phyloP scores from a whole-genome alignment of 163 green algal genomes.

The Scenedesmus sp. region DNA sequence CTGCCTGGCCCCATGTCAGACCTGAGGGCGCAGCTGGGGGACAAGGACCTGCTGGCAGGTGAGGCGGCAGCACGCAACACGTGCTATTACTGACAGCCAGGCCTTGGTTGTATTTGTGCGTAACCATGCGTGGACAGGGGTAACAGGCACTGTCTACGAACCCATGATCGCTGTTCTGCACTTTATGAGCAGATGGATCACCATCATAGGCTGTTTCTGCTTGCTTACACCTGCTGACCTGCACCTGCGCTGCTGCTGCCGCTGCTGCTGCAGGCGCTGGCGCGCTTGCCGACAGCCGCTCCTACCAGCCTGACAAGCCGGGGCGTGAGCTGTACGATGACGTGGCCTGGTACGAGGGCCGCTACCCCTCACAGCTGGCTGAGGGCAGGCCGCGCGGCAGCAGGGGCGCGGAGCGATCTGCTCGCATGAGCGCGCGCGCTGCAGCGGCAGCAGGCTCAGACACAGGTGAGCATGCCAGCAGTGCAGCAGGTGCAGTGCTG shows the following conservation, averaged over 20 bases:
- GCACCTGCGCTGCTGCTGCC: neutral
- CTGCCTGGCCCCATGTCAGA: constrained; percentile 44
- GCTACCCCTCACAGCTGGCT: constrained; percentile 46
- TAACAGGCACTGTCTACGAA: neutral
- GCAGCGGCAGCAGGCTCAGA: constrained; percentile 25
- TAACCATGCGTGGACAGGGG: neutral
- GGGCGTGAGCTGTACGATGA: constrained; percentile 50
- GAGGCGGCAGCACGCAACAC: neutral
- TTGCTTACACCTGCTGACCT: neutral
- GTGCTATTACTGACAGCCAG: neutral
- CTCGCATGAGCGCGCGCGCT: neutral
- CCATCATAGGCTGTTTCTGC: neutral
- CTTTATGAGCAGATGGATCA: neutral
- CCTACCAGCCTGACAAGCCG: constrained; percentile 30
- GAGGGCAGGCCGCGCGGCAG: neutral
- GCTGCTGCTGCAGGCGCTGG: constrained; percentile 25
- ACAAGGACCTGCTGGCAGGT: constrained; percentile 49
- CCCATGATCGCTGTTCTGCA: no score
- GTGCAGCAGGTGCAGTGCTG: neutral
- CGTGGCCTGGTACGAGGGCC: constrained; percentile 54
- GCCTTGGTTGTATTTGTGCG: neutral
- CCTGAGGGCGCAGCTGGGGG: constrained; percentile 31
- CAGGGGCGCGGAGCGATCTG: neutral
- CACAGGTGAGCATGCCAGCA: constrained; percentile 19
- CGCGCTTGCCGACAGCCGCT: constrained; percentile 18